A percentile compares a stretch with the other conserved stretches of the same genome.
phyloP scores from a whole-genome alignment of 2,329 filamentous ascomycete genomes.

The Penicillium sp. region DNA sequence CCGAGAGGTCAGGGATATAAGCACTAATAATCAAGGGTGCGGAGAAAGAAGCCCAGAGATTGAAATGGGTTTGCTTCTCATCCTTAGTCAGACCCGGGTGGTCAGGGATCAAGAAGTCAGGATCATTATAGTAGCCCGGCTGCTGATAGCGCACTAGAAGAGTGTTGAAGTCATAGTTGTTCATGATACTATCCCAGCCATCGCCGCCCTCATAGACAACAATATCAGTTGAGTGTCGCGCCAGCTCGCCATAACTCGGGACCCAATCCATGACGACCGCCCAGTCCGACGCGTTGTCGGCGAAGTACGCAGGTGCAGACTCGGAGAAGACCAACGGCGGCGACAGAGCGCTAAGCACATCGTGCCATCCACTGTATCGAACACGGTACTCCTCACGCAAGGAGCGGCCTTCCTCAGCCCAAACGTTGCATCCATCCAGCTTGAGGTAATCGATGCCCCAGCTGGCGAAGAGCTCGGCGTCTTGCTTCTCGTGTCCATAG shows the following conservation, averaged over 20 bases:
- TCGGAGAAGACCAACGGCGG: constrained; percentile 46
- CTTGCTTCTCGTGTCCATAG: constrained; percentile 41
- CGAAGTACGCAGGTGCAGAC: constrained; percentile 48
- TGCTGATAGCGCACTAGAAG: constrained; percentile 46
- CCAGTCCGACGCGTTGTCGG: constrained; percentile 43
- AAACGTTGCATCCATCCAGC: constrained; percentile 44
- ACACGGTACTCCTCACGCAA: constrained; percentile 27
- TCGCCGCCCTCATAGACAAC: constrained; percentile 41
- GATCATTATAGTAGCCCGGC: constrained; percentile 48
- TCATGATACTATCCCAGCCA: constrained; percentile 49
- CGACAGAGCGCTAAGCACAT: constrained; percentile 35
- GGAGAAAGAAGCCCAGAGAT: constrained; percentile 51
- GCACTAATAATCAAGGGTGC: constrained; percentile 50
- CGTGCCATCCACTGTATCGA: constrained; percentile 45
- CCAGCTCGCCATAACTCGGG: constrained; percentile 42
- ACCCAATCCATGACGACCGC: constrained; percentile 48
- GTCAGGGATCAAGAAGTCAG: constrained; percentile 50
- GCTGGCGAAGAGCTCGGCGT: constrained; percentile 39
- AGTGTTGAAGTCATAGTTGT: constrained; percentile 47
- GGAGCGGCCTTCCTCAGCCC: constrained; percentile 15
- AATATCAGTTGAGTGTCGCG: constrained; percentile 46
- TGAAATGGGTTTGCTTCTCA: constrained; percentile 50
- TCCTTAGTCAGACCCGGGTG: constrained; percentile 44
- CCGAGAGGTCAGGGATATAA: constrained; percentile 38
- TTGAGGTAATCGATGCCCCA: constrained; percentile 52